Conservation (phyloP, 176 grass and related monocot species). For the Ampelocalamus luodianensis region DNA sequence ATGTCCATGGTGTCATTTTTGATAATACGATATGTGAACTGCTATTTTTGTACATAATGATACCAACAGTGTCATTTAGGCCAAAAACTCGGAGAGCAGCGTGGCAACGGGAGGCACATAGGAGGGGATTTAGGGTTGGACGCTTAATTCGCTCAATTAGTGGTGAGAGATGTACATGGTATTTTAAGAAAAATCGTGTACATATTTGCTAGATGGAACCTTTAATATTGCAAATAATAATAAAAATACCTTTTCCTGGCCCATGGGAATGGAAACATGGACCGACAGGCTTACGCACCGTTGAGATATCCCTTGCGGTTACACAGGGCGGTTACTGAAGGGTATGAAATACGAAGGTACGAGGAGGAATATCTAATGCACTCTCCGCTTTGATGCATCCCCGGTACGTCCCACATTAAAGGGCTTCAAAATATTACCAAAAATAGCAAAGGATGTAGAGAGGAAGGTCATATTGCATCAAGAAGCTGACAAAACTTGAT, state of each 20-base stretch:
- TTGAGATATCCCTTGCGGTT: background rate
- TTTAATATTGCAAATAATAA: background rate
- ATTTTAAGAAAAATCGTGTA: background rate
- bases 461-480: background rate
- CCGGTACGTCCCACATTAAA: background rate
- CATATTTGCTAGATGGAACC: background rate
- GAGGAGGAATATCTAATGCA: background rate
- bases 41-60: no score
- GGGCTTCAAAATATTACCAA: background rate
- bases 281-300: background rate
- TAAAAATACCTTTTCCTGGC: background rate
- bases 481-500: background rate
- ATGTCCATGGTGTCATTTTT: no score
- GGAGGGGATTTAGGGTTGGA: background rate
- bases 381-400: background rate
- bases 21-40: accelerated
- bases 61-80: no score
- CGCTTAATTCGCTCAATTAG: background rate
- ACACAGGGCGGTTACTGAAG: background rate
- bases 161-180: background rate
- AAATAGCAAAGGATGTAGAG: background rate
- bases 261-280: background rate
- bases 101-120: background rate
- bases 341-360: background rate
- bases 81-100: no score